These are phyloP conservation scores for Sphagnum contortum DNA, from an alignment of 225 moss, liverwort and hornwort species.

Conservation along the genomic window DNA sequence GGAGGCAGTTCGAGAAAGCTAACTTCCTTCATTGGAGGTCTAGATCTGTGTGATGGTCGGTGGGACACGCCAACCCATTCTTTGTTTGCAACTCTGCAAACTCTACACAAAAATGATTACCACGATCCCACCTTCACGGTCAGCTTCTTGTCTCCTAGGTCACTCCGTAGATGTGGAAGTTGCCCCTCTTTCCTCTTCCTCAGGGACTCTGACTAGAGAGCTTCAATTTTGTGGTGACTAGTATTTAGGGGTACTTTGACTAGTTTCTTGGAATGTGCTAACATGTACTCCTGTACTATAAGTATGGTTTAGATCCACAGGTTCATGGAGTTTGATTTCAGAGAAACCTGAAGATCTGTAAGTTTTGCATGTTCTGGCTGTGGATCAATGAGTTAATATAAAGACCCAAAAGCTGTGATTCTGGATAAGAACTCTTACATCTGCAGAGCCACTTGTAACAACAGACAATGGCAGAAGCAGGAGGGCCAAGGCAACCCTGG, in stretches of 20 bases:
- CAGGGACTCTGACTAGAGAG: no score
- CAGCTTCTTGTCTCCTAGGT: slow-evolving; percentile 6
- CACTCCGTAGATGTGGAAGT: no score
- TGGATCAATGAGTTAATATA: no score
- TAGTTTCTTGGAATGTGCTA: no score
- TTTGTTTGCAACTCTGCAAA: slow-evolving; percentile 58
- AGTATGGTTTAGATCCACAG: neutral
- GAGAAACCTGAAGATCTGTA: no score
- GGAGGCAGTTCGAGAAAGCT: slow-evolving; percentile 44
- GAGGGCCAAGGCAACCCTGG: slow-evolving; percentile 90
- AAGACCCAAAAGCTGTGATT: no score
- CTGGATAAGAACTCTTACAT: no score
- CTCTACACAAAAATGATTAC: slow-evolving; percentile 56
- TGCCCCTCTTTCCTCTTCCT: no score
- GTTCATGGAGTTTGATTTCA: neutral
- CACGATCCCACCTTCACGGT: slow-evolving; percentile 75
- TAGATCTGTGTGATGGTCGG: slow-evolving; percentile 90
- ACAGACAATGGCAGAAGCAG: slow-evolving; percentile 39
- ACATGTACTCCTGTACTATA: no score
- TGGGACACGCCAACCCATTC: slow-evolving; percentile 76
- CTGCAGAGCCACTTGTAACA: neutral
- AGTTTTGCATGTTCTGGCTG: no score
- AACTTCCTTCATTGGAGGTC: slow-evolving; percentile 68
- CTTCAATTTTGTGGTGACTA: no score
- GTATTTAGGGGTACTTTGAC: no score